Base-by-base conservation (phyloP, 1,284 basidiomycete genomes). In the Malassezia cuniculi region DNA sequence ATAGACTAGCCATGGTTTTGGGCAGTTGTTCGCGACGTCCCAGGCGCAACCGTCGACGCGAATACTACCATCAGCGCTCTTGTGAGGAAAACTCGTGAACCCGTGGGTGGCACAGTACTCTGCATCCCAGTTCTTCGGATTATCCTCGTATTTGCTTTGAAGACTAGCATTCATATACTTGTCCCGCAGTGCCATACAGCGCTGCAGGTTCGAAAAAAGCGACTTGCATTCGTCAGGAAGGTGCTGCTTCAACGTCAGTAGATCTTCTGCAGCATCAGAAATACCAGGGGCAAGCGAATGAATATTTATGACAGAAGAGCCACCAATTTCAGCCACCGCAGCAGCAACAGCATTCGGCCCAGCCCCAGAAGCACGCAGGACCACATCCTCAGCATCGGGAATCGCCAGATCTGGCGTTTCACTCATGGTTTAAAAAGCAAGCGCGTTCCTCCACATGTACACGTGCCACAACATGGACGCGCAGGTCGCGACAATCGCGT, bases 81-180 rank as follows among this genome's bases (percentile, higher is more conserved):
- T 42, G 6, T 34, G 28, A 2, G 47, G 32, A 45, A 5, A 17
- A 20, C 17, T 29, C 27, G 21, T n/a, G 14, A n/a, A 28, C 21
- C 16, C 22, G 5, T 30, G 28, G 28, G 31, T 50, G 44, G 50
- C 53, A 27, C 59, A 64, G 34, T 57, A 50, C 31, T 66, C 61
- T 8, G 63, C 64, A 32, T 66, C 64, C 64, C 64, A 66, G 26
- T 66, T 65, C 47, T 65, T 66, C 1, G 64, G 64, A 33, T 66
- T 66, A 41, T 64, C 64, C 28, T 61, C 55, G 33, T 55, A 48
- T 22, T 44, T 30, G n/a, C 45, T 50, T 39, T 66, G 64, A n/a
- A 57, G 48, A 28, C 52, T 55, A 36, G 44, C 50, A 17, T 36
- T 38, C 58, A 66, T 66, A 50, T 65, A 66, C 47, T 61, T 60